These are phyloP conservation scores for Hibiscus syriacus DNA, from an alignment of 345 rosid genomes.

Conservation along the genomic window DNA sequence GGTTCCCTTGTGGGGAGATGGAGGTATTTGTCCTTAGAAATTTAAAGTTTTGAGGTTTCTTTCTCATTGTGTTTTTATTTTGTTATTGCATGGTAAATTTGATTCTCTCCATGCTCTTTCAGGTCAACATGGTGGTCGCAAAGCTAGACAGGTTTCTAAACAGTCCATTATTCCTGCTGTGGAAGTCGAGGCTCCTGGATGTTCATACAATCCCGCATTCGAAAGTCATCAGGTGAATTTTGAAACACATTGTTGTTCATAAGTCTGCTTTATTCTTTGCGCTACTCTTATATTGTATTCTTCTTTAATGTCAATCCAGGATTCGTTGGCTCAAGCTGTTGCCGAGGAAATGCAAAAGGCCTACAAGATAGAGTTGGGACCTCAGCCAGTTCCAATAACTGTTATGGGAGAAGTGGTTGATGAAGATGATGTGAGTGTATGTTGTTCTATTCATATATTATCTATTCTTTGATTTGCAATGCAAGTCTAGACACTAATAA, in stretches of 20 bases:
- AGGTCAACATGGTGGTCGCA: slow-evolving; percentile 37
- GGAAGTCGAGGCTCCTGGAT: slow-evolving; percentile 89
- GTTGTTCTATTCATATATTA: slow-evolving; percentile 1
- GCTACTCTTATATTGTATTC: background rate
- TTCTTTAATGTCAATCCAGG: slow-evolving; percentile 34
- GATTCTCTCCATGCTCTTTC: slow-evolving; percentile 12
- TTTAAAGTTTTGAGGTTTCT: background rate
- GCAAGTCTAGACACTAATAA: background rate
- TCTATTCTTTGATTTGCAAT: background rate
- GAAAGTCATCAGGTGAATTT: slow-evolving; percentile 73
- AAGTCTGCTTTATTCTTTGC: background rate
- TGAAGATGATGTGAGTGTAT: slow-evolving; percentile 62
- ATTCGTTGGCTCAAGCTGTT: slow-evolving; percentile 84
- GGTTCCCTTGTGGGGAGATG: slow-evolving; percentile 60
- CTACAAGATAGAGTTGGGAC: slow-evolving; percentile 74
- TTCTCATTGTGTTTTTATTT: background rate
- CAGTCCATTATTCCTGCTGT: slow-evolving; percentile 72
- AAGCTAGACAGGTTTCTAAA: slow-evolving; percentile 41
- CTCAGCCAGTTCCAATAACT: slow-evolving; percentile 79
- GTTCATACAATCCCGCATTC: slow-evolving; percentile 78
- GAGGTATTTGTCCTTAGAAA: slow-evolving; percentile 36
- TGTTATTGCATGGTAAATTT: background rate
- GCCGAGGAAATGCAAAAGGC: slow-evolving; percentile 94
- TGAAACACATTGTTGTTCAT: background rate
- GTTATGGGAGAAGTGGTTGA: slow-evolving; percentile 48